These are phyloP conservation scores for Apiospora hydei DNA, from an alignment of 2,329 filamentous ascomycete species.

Conservation along the genomic window DNA sequence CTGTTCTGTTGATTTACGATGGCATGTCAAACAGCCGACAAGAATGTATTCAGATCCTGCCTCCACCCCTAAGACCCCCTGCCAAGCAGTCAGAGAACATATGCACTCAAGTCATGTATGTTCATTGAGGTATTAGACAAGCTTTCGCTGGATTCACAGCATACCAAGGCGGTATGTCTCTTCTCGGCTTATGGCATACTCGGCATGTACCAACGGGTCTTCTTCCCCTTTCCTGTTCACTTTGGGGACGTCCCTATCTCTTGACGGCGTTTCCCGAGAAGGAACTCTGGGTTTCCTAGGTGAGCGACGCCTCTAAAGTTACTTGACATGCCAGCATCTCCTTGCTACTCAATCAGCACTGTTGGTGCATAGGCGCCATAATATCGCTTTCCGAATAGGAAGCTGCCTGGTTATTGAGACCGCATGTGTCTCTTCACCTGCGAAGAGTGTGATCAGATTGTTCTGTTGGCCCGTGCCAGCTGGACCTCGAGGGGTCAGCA, in stretches of 20 bases:
- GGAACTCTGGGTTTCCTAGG: neutral
- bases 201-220: neutral
- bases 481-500: neutral
- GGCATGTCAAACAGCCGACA: neutral
- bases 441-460: neutral
- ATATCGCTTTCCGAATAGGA: neutral
- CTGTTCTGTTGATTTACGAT: neutral
- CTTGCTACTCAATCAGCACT: neutral
- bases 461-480: neutral
- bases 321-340: neutral
- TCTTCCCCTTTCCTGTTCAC: neutral
- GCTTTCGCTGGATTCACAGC: neutral
- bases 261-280: neutral
- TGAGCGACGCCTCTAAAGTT: neutral
- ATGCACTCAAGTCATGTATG: neutral
- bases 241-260: neutral
- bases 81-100: neutral
- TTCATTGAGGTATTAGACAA: neutral
- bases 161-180: neutral
- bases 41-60: neutral
- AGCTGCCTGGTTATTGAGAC: neutral
- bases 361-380: neutral
- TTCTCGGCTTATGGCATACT: neutral
- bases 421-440: neutral
- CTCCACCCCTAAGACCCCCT: neutral